Conservation (phyloP, 352 stramenopile genomes). For the Salisapilia sapeloensis region DNA sequence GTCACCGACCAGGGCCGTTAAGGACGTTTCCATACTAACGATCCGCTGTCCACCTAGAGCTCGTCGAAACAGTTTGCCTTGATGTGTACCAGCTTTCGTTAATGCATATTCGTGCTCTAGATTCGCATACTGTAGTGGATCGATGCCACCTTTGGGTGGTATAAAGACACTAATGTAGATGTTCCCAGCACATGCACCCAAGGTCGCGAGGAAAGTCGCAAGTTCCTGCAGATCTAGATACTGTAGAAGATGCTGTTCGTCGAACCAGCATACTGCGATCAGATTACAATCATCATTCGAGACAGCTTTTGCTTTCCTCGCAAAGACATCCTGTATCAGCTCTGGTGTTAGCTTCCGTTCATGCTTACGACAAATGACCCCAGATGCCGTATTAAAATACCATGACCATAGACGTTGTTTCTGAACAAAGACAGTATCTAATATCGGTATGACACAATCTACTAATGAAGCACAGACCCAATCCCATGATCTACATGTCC, state of each 20-base stretch:
- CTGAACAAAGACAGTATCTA: constrained; percentile 60
- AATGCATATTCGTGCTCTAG: constrained; percentile 71
- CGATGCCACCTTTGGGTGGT: constrained; percentile 39
- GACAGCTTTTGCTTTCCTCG: constrained; percentile 8
- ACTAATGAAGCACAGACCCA: constrained; percentile 56
- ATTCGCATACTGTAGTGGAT: constrained; percentile 47
- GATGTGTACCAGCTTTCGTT: constrained; percentile 32
- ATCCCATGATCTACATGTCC: constrained; percentile 30
- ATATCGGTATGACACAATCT: constrained; percentile 22
- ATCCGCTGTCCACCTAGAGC: constrained; percentile 42
- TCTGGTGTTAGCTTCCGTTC: constrained; percentile 25
- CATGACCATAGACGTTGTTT: constrained; percentile 68
- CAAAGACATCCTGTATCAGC: constrained; percentile 20
- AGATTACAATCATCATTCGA: constrained; percentile 5
- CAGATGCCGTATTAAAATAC: constrained; percentile 34
- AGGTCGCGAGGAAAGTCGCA: constrained; percentile 19
- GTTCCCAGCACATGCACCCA: constrained; percentile 13
- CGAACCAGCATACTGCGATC: constrained; percentile 46
- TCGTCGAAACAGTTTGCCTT: constrained; percentile 48
- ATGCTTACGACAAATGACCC: constrained; percentile 39
- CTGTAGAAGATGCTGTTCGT: constrained; percentile 28
- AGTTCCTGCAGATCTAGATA: constrained; percentile 31
- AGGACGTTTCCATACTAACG: constrained; percentile 43
- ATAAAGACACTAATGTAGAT: constrained; percentile 38
- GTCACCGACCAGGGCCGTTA: constrained; percentile 27